Evolutionary conservation across 768 basidiomycete species (phyloP), one percentile per base, ranked within the genome.

Genomic region (Boletus edulis): DNA sequence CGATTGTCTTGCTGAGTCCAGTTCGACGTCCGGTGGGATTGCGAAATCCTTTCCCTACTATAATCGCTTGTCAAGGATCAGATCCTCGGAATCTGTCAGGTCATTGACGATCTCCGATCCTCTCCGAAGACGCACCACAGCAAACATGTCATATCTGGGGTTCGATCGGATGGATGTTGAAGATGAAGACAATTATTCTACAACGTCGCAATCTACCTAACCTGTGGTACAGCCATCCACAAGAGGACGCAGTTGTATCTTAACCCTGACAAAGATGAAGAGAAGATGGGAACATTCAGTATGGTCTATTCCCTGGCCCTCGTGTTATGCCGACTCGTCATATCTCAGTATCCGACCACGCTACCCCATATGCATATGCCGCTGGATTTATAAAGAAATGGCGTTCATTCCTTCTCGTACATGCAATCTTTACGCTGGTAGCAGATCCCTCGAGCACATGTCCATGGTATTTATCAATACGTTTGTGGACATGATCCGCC

Each of bases 21-120:
- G 56, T 6, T 58, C 59, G 12, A 67, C 62, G 18, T 66, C 65
- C 4, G 54, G 65, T 47, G 47, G 60, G 12, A 9, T 34, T 9
- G 1, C 54, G 17, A 61, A 66, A n/a, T 14, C 12, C 4, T 61
- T 67, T 14, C 50, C 51, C 4, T 18, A 45, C 20, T 59, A 66
- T 32, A 51, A 52, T 14, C 15, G 12, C 15, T 39, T 54, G 24
- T 37, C 43, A 10, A 20, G 22, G 5, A 39, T 42, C 3, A 45
- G 37, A 31, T 32, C 47, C 7, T 14, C 18, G 4, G n/a, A 5
- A 24, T 24, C 22, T 11, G 6, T 35, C 13, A 32, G n/a, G 7
- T 32, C 35, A 12, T 34, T 3, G 42, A 11, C 2, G 1, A 2
- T 20, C 1, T 15, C 34, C 3, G 40, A 49, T 31, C 32, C 45